Evolutionary conservation across 345 rosid genomes (phyloP).

Genomic region (Rubroshorea leprosula): DNA sequence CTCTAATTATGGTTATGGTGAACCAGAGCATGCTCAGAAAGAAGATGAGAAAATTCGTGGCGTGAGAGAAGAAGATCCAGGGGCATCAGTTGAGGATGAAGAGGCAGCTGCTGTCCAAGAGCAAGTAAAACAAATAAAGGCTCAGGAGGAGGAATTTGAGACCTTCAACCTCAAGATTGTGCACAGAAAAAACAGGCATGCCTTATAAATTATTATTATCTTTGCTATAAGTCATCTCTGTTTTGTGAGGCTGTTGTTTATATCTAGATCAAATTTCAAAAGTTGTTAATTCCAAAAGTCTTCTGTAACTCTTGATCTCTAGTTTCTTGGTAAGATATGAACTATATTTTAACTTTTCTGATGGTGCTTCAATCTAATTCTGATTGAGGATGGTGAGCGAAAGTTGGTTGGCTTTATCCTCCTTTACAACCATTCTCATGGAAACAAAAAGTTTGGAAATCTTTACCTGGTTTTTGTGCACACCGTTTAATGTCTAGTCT

Average conservation of each 20-base stretch:
- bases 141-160: conserved; percentile 97
- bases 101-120: conserved; percentile 94
- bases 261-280: not conserved
- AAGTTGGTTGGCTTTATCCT: not conserved
- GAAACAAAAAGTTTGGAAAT: not conserved
- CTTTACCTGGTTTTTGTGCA: not conserved
- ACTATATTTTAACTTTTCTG: not conserved
- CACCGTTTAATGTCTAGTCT: not conserved
- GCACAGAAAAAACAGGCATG: conserved; percentile 94
- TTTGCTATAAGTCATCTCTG: conserved; percentile 3
- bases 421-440: not conserved
- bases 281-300: conserved; percentile 3
- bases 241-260: conserved; percentile 8
- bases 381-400: conserved; percentile 8
- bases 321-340: not conserved
- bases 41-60: conserved; percentile 44
- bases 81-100: conserved; percentile 76
- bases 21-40: conserved; percentile 37
- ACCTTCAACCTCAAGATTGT: conserved; percentile 95
- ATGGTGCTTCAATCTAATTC: not conserved
- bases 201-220: conserved; percentile 10
- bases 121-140: conserved; percentile 96
- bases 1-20: conserved; percentile 61
- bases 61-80: conserved; percentile 65
- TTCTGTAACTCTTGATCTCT: not conserved